These are phyloP conservation scores for Aspergillus heteromorphus DNA, from an alignment of 495 filamentous ascomycete genomes.

Conservation along the genomic window DNA sequence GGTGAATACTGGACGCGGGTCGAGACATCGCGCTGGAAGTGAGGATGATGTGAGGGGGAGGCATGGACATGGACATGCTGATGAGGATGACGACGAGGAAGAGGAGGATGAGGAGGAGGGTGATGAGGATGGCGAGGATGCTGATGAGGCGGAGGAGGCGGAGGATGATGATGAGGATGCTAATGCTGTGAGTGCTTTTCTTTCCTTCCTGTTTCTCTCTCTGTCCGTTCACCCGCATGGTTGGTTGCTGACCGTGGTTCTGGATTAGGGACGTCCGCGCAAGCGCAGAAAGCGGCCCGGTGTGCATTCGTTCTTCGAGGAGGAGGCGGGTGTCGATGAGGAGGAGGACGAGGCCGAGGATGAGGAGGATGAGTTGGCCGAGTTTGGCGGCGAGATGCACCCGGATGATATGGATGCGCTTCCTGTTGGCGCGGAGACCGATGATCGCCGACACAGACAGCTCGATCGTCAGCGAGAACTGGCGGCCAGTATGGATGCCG, in stretches of 20 bases:
- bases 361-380: conserved; percentile 76
- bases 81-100: conserved; percentile 29
- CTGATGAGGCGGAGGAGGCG: conserved; percentile 19
- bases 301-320: conserved; percentile 83
- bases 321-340: conserved; percentile 93
- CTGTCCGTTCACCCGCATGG: too few species aligned
- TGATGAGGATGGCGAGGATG: too few species aligned
- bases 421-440: conserved; percentile 70
- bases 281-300: conserved; percentile 68
- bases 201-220: too few species aligned
- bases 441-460: conserved; percentile 90
- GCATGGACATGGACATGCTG: conserved; percentile 28
- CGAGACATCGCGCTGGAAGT: conserved; percentile 26
- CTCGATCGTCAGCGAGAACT: conserved; percentile 87
- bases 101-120: conserved; percentile 43
- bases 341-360: conserved; percentile 91
- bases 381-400: conserved; percentile 83
- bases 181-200: conserved; percentile 40
- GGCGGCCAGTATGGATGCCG: conserved; percentile 79
- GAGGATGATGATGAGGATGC: conserved; percentile 51
- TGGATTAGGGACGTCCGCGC: conserved; percentile 59
- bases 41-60: conserved; percentile 34
- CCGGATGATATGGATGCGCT: conserved; percentile 82
- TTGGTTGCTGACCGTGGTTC: conserved; percentile 7
- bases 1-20: conserved; percentile 25